These are phyloP conservation scores for Penicillium polonicum DNA, from an alignment of 2,329 filamentous ascomycete genomes.

Conservation along the genomic window DNA sequence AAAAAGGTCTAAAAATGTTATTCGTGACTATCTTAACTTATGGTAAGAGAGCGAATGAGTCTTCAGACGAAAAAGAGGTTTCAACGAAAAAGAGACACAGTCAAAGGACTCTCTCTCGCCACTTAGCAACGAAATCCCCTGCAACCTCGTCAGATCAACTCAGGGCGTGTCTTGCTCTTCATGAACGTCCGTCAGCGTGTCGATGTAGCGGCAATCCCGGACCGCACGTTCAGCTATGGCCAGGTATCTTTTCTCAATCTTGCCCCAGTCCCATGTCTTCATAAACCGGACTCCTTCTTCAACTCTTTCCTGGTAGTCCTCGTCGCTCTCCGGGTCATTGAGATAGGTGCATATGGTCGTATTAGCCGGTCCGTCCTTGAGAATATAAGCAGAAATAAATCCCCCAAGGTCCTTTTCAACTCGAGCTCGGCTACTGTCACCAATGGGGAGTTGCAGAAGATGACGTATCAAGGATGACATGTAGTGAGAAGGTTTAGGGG, in stretches of 20 bases:
- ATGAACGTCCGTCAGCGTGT: not conserved
- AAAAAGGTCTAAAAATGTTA: not conserved
- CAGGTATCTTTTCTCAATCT: not conserved
- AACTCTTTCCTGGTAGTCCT: not conserved
- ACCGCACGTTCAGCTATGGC: not conserved
- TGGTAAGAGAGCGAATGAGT: not conserved
- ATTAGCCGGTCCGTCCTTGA: not conserved
- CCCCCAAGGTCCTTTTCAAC: not conserved
- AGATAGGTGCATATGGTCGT: not conserved
- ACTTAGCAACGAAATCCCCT: not conserved
- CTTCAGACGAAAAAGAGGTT: not conserved
- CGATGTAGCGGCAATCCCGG: not conserved
- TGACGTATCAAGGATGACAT: not conserved
- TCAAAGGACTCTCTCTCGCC: no score
- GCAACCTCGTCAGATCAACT: not conserved
- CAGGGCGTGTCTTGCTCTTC: not conserved
- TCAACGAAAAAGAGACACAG: not conserved
- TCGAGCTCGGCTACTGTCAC: rapidly evolving
- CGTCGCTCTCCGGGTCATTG: not conserved
- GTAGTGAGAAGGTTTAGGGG: not conserved
- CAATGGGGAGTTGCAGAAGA: not conserved
- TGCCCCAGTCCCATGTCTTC: not conserved
- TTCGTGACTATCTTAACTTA: not conserved
- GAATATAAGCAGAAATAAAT: not conserved
- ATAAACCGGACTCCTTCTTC: not conserved